Evolutionary conservation across 305 asterid species (phyloP).

Genomic region (Fraxinus velutina): DNA sequence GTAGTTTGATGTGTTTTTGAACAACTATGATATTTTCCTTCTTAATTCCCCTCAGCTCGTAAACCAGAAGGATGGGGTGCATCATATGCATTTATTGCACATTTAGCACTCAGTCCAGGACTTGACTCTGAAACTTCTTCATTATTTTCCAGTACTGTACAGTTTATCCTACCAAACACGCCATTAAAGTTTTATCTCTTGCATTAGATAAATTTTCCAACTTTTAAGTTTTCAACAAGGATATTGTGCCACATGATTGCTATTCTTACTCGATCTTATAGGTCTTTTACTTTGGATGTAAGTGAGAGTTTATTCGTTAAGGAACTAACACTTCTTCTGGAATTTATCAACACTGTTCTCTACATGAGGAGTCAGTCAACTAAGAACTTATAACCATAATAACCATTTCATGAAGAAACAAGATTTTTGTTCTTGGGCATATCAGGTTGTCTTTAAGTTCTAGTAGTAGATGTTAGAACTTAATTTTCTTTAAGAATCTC

Average conservation of each 20-base stretch:
- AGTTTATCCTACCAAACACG: not conserved
- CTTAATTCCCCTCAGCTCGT: not conserved
- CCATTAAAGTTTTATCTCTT: not conserved
- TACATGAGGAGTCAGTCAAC: not conserved
- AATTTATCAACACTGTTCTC: not conserved
- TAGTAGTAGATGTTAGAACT: not conserved
- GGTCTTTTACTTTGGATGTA: not conserved
- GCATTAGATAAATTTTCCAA: not conserved
- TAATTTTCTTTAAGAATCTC: not conserved
- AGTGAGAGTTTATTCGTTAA: not conserved
- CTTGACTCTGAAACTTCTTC: not conserved
- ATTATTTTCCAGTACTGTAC: not conserved
- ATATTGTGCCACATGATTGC: not conserved
- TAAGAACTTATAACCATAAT: not conserved
- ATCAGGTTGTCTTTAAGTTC: not conserved
- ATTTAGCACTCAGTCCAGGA: not conserved
- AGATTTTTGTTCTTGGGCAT: not conserved
- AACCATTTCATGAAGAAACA: not conserved
- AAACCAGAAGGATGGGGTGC: not conserved
- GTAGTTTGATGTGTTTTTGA: not conserved
- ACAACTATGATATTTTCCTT: not conserved
- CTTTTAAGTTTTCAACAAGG: not conserved
- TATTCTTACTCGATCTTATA: not conserved
- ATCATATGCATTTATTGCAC: not conserved
- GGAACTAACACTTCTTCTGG: not conserved